These are phyloP conservation scores for Boletus rex-veris DNA, from an alignment of 768 basidiomycete species.

Conservation along the genomic window DNA sequence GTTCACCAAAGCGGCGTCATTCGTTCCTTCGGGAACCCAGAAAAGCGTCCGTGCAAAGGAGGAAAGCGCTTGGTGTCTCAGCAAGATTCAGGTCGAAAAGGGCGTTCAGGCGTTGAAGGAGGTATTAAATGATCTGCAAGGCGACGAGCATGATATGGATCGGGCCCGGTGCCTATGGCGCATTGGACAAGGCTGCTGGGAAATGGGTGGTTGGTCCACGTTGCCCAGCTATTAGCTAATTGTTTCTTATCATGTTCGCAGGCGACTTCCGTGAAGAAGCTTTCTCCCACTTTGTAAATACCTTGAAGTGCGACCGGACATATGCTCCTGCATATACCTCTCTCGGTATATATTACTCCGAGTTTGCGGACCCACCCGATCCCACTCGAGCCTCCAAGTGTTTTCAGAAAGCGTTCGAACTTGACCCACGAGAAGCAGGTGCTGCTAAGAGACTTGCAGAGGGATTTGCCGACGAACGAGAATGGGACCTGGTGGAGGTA, in stretches of 20 bases:
- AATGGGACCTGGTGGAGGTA: slow-evolving; percentile 95
- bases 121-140: slow-evolving; percentile 42
- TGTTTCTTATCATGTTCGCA: slow-evolving; percentile 23
- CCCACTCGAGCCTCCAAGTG: slow-evolving; percentile 86
- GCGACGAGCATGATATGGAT: slow-evolving; percentile 51
- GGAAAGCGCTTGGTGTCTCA: slow-evolving; percentile 80
- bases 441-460: slow-evolving; percentile 83
- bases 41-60: slow-evolving; percentile 65
- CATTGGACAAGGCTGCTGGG: slow-evolving; percentile 74
- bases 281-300: slow-evolving; percentile 73
- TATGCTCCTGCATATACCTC: slow-evolving; percentile 94
- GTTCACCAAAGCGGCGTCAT: slow-evolving; percentile 56
- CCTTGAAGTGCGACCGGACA: slow-evolving; percentile 68
- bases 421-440: slow-evolving; percentile 83
- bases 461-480: slow-evolving; percentile 87
- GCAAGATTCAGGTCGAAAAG: slow-evolving; percentile 47
- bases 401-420: slow-evolving; percentile 97
- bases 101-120: slow-evolving; percentile 47
- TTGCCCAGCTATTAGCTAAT: not conserved
- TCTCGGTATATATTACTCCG: slow-evolving; percentile 84
- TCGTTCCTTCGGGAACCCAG: slow-evolving; percentile 44
- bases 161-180: slow-evolving; percentile 83
- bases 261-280: slow-evolving; percentile 56
- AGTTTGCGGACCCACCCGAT: slow-evolving; percentile 68
- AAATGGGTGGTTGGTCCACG: slow-evolving; percentile 55